Evolutionary conservation across 768 basidiomycete genomes (phyloP), one percentile per base, ranked within the genome.

Genomic region (Suillus tomentosus): DNA sequence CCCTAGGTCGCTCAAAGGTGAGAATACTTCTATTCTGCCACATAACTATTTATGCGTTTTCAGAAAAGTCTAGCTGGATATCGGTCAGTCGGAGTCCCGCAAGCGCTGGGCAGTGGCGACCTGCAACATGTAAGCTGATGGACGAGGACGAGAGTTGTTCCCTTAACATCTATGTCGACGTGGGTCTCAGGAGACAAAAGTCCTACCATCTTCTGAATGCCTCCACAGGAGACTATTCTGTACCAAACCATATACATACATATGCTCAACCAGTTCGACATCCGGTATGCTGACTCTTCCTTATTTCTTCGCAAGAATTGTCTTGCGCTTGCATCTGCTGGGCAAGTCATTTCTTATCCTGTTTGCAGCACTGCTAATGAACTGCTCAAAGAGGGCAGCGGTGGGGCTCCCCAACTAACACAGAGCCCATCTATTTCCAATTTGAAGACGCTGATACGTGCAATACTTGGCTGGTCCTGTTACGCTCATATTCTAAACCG

Each of bases 51-150:
- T 47, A 51, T 36, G 51, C 36, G 14, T 40, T 13, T 43, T 7
- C 70, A 92, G 90, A 93, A 70, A 91, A 88, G 76, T 79, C 87
- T 22, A 90, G 85, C 69, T 91, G 90, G 90, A 82, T 90, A 51
- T 81, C 82, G 15, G 79, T 90, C 19, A 75, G 84, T 47, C 85
- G 84, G 66, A 80, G 80, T 27, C 67, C 83, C 36, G 73, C 80
- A 34, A 79, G 80, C 40, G 76, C 81, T 9, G 88, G 87, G 15
- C 87, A 88, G 48, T 94, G 92, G 92, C 81, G 90, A 70, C 75
- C 82, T 48, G 91, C 88, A 27, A 87, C 84, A 13, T 93, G 91
- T 76, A 89, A 82, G 69, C 78, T 94, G 62, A 74, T 80, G 47
- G 88, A 90, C 68, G 88, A 91, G 74, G 86, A 84, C 40, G 85